A percentile compares a stretch with the other conserved stretches of the same genome.
These are phyloP conservation scores for Hypholoma sublateritium DNA, from an alignment of 768 basidiomycete species.

Conservation along the genomic window DNA sequence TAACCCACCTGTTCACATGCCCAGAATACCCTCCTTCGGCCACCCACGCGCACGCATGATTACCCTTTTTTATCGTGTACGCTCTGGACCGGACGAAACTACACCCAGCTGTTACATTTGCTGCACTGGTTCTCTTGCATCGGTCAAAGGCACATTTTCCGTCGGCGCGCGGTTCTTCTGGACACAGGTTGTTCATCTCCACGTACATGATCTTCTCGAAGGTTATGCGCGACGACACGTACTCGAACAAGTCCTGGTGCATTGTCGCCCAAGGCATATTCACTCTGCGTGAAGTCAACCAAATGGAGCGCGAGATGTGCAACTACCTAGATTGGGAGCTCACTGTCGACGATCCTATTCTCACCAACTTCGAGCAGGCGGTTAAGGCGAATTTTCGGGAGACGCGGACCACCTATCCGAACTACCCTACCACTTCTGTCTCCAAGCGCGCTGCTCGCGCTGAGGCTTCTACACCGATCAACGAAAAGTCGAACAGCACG, in stretches of 20 bases:
- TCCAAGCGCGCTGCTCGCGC: constrained; percentile 57
- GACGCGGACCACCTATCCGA: constrained; percentile 55
- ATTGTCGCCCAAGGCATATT: constrained; percentile 91
- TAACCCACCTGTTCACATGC: constrained; percentile 83
- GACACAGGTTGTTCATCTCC: constrained; percentile 87
- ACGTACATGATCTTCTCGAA: constrained; percentile 93
- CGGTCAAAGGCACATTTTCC: constrained; percentile 91
- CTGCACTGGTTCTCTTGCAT: constrained; percentile 67
- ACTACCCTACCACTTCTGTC: constrained; percentile 59
- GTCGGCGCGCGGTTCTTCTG: constrained; percentile 85
- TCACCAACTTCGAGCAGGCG: constrained; percentile 59
- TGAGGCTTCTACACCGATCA: constrained; percentile 37
- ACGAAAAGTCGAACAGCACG: constrained; percentile 42
- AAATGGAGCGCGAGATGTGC: constrained; percentile 96
- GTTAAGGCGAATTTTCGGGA: constrained; percentile 58
- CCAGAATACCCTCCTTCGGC: constrained; percentile 73
- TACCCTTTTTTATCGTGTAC: constrained; percentile 84
- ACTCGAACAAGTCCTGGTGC: constrained; percentile 91
- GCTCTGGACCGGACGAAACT: constrained; percentile 83
- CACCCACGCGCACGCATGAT: constrained; percentile 54
- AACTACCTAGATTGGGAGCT: constrained; percentile 92
- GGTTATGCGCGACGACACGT: constrained; percentile 93
- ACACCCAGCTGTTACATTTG: constrained; percentile 66
- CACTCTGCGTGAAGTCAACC: constrained; percentile 84
- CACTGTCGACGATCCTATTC: constrained; percentile 64